Percentiles rank a stretch among this genome's conserved stretches.
These are phyloP conservation scores for Arabidopsis thaliana DNA, from an alignment of 345 rosid species.

Conservation along the genomic window TAIR10.1 NC_003076.8:21239001-21239500, in stretches of 20 bases:
- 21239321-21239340: slow-evolving; percentile 38
- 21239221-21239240: slow-evolving; percentile 22
- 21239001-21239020: slow-evolving; percentile 52
- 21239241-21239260: neutral
- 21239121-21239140: slow-evolving; percentile 62
- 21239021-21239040: slow-evolving; percentile 52
- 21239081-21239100: neutral
- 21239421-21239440: slow-evolving; percentile 14
- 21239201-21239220: slow-evolving; percentile 41
- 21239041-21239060: slow-evolving; percentile 47
- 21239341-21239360: slow-evolving; percentile 28
- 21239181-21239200: slow-evolving; percentile 29
- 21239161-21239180: slow-evolving; percentile 31
- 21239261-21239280: neutral
- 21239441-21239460: neutral
- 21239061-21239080: slow-evolving; percentile 3
- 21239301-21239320: neutral
- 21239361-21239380: neutral
- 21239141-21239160: slow-evolving; percentile 63
- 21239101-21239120: slow-evolving; percentile 38
- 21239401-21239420: slow-evolving; percentile 21
- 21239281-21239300: neutral
- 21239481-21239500: neutral
- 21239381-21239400: slow-evolving; percentile 5
- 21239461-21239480: slow-evolving; percentile 15